Evolutionary conservation across 2,329 filamentous ascomycete genomes (phyloP).

Genomic region (Ceratocystis colombiana): DNA sequence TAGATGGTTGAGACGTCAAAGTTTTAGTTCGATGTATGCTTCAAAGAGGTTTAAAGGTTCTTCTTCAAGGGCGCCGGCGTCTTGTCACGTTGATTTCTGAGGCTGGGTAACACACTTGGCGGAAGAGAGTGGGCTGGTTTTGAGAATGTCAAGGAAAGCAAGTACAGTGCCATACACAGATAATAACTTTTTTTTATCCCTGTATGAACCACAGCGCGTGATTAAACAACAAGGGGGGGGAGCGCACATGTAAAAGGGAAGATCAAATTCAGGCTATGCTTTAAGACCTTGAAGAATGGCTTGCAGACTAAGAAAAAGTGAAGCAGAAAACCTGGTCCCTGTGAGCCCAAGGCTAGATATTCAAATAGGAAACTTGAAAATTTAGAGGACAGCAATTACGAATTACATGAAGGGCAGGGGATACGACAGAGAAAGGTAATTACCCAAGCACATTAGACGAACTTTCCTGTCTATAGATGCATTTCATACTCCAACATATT

Average conservation of each 20-base stretch:
- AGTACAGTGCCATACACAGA: neutral
- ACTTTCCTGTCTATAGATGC: too few species aligned
- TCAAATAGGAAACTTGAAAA: too few species aligned
- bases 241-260: neutral
- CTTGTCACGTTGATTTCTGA: neutral
- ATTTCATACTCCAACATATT: too few species aligned
- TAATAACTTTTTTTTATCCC: slow-evolving; percentile 3
- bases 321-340: neutral
- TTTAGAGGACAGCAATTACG: too few species aligned
- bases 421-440: too few species aligned
- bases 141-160: neutral
- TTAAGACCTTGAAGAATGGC: neutral
- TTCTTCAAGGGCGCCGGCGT: neutral
- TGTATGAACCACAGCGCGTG: neutral
- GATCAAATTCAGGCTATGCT: neutral
- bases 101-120: neutral
- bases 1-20: neutral
- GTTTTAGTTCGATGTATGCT: neutral
- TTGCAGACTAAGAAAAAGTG: neutral
- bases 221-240: neutral
- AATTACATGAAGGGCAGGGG: too few species aligned
- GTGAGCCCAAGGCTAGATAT: too few species aligned
- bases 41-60: neutral
- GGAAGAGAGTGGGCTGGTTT: neutral
- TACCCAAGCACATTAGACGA: too few species aligned